These are phyloP conservation scores for Peronosclerospora sorghi DNA, from an alignment of 352 stramenopile species.

Conservation along the genomic window DNA sequence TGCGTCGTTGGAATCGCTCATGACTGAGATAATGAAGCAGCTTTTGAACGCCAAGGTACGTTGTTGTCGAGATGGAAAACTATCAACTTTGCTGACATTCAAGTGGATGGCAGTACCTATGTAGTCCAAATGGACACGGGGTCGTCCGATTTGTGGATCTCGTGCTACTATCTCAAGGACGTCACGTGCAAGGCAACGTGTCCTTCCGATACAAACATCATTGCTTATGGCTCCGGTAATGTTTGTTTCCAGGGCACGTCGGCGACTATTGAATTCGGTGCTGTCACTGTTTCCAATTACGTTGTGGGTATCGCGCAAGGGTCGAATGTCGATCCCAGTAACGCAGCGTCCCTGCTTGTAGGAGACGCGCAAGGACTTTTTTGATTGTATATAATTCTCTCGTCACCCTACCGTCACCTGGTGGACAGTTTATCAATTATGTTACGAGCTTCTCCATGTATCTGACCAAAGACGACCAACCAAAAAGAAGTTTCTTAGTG, in stretches of 20 bases:
- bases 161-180: no score
- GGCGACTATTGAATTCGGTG: slow-evolving; percentile 34
- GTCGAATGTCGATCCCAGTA: slow-evolving; percentile 32
- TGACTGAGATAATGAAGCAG: no score
- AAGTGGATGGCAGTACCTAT: slow-evolving; percentile 30
- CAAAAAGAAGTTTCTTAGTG: no score
- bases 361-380: slow-evolving; percentile 49
- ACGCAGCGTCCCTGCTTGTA: slow-evolving; percentile 24
- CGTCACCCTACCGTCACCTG: slow-evolving; percentile 39
- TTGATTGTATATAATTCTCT: slow-evolving; percentile 47
- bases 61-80: slow-evolving; percentile 39
- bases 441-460: no score
- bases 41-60: no score
- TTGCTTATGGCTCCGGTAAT: slow-evolving; percentile 53
- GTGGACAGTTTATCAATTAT: no score
- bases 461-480: no score
- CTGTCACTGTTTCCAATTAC: slow-evolving; percentile 32
- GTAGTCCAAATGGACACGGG: slow-evolving; percentile 56
- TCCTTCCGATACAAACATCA: slow-evolving; percentile 23
- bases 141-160: slow-evolving; percentile 70
- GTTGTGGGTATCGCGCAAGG: slow-evolving; percentile 45
- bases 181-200: no score
- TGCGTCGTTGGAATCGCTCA: no score
- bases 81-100: slow-evolving; percentile 51
- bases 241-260: slow-evolving; percentile 45